A percentile compares a stretch with the other conserved stretches of the same genome.
These are phyloP conservation scores for Lablab purpureus DNA, from an alignment of 306 rosid species.

Conservation along the genomic window DNA sequence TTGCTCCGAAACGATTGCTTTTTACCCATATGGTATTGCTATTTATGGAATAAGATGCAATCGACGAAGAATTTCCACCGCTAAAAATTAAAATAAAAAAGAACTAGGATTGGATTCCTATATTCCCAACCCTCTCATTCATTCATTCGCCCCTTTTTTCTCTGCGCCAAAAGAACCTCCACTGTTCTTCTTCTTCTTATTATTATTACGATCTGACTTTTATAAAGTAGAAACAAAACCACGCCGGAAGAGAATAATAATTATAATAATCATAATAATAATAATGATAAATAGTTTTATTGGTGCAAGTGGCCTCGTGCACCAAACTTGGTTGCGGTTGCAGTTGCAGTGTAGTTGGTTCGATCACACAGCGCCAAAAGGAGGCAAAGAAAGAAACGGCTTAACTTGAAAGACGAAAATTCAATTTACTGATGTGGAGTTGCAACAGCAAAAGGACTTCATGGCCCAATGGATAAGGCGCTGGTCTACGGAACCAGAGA, in stretches of 20 bases:
- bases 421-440: rapidly evolving
- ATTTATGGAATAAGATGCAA: constrained; percentile 5
- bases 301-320: not conserved
- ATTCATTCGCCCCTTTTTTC: constrained; percentile 28
- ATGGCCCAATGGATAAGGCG: constrained; percentile 93
- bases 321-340: not conserved
- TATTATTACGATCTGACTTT: not conserved
- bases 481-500: constrained; percentile 99
- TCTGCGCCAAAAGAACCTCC: not conserved
- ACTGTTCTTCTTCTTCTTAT: not conserved
- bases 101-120: not conserved
- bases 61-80: constrained; percentile 46
- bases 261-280: not conserved
- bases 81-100: not conserved
- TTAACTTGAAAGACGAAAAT: not conserved
- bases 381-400: not conserved
- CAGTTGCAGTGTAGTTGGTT: not conserved
- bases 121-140: constrained; percentile 18
- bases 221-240: not conserved
- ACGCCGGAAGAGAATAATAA: not conserved
- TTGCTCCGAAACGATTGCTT: constrained; percentile 75
- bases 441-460: not conserved
- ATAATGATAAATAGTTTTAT: not conserved
- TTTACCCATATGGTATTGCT: constrained; percentile 61
- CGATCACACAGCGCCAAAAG: not conserved